Evolutionary conservation across 1,139 yeast species (phyloP), one percentile per base, ranked within the genome.

Genomic region (Oligophagozyma castellii): DNA sequence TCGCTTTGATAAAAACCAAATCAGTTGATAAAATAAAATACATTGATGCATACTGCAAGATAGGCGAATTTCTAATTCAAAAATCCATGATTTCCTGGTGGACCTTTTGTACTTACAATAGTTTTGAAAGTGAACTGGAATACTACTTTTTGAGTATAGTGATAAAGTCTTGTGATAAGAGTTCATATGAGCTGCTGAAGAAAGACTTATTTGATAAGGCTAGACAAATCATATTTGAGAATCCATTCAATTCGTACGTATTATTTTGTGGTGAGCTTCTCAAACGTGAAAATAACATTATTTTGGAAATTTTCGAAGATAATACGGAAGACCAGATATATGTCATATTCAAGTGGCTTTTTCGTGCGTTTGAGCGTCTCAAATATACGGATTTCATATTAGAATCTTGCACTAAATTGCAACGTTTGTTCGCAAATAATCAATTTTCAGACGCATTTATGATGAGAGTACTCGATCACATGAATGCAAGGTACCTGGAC

Each of bases 1-100:
- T 47, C 19, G 51, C 41, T 19, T 12, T 35, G 5, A 23, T 48
- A 4, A 39, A 41, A 26, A 27, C 23, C 5, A 31, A 29, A 5
- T 40, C 45, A 4, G 30, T 37, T 11, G 24, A 22, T 5, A 35
- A 39, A 6, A 31, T 29, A 7, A 24, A 25, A 7, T 42, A 44
- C 38, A 36, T 49, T 15, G 37, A 40, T 14, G 30, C 33, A 20
- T 51, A 49, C 25, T 48, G 53, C 27, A 14, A 19, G 3, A 29
- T 48, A 15, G 49, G 46, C 1, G 36, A 38, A 28, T 42, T 29
- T 23, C 29, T 51, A 7, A 36, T 44, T 3, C 31, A 35, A 11
- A 29, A 30, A 14, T 35, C 40, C 23, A 36, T 34, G 5, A 32
- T 45, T 11, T 38, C 50, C 3, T 48, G 54, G 53, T 51, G 55